Percentiles rank a stretch among this genome's conserved stretches.
phyloP scores from a whole-genome alignment of 1,139 yeast species.

The Yamadazyma atmosphaerica region DNA sequence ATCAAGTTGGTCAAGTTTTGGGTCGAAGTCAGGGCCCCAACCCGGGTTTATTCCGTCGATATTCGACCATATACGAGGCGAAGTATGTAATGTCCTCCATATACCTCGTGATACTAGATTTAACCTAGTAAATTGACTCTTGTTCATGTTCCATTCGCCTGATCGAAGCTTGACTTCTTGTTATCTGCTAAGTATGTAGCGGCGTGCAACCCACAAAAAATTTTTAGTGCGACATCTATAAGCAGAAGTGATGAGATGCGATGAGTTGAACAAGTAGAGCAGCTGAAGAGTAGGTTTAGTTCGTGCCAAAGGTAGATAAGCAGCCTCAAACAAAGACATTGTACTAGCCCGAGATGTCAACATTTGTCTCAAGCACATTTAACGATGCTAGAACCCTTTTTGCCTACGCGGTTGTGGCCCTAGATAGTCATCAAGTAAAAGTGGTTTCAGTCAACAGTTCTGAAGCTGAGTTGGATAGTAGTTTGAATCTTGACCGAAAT shows the following conservation, averaged over 20 bases:
- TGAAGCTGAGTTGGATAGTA: constrained; percentile 34
- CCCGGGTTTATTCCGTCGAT: constrained; percentile 1
- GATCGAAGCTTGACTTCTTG: no score
- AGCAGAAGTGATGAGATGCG: background rate
- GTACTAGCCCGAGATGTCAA: no score
- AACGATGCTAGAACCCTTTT: constrained; percentile 59
- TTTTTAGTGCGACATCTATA: constrained; percentile 1
- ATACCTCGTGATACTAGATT: no score
- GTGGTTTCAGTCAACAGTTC: constrained; percentile 54
- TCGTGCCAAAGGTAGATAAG: no score
- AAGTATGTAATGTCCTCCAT: no score
- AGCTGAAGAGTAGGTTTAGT: background rate
- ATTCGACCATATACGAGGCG: background rate
- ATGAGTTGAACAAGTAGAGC: background rate
- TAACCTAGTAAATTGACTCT: no score
- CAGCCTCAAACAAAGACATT: no score
- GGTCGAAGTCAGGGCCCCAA: background rate
- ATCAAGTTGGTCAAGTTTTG: constrained; percentile 1
- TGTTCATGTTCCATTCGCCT: no score
- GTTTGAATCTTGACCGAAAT: constrained; percentile 57
- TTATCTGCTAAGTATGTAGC: no score
- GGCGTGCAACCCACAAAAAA: background rate
- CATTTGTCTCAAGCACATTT: constrained; percentile 46
- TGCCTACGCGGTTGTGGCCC: constrained; percentile 68
- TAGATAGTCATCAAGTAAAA: constrained; percentile 73